Percentiles rank a stretch among this genome's conserved stretches.
phyloP scores from a whole-genome alignment of 2,329 filamentous ascomycete genomes.

The Blastomyces silverae region DNA sequence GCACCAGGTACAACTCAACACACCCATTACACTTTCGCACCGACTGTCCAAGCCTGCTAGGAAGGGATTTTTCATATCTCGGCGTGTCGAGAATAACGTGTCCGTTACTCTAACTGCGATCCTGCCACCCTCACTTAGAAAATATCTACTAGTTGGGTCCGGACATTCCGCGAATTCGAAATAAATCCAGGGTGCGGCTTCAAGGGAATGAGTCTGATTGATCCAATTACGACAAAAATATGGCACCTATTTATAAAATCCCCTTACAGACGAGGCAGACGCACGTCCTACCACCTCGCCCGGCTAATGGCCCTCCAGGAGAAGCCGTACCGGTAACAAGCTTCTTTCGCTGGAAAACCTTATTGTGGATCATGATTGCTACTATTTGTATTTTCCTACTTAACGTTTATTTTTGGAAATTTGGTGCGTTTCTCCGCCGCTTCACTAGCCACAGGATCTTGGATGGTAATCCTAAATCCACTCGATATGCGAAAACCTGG shows the following conservation, averaged over 20 bases:
- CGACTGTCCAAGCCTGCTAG: slow-evolving; percentile 13
- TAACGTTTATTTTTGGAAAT: slow-evolving; percentile 36
- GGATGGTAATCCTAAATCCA: slow-evolving; percentile 27
- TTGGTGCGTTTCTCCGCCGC: slow-evolving; percentile 33
- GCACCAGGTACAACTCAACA: slow-evolving; percentile 1
- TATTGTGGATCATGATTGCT: slow-evolving; percentile 33
- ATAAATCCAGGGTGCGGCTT: neutral
- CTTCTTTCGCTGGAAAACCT: slow-evolving; percentile 28
- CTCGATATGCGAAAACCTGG: slow-evolving; percentile 38
- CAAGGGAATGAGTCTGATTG: neutral
- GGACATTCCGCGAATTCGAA: neutral
- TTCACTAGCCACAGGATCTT: slow-evolving; percentile 34
- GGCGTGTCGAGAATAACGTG: neutral
- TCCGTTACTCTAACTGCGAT: neutral
- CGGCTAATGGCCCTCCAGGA: slow-evolving; percentile 25
- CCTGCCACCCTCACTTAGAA: neutral
- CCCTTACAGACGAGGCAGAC: slow-evolving; percentile 15
- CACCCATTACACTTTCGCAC: slow-evolving; percentile 15
- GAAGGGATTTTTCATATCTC: neutral
- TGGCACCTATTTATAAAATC: slow-evolving; percentile 19
- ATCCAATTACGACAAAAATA: slow-evolving; percentile 7
- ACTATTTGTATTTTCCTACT: slow-evolving; percentile 36
- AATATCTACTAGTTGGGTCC: neutral
- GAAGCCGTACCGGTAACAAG: slow-evolving; percentile 24
- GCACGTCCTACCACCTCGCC: slow-evolving; percentile 24